Percentiles rank a stretch among this genome's conserved stretches.
These are phyloP conservation scores for Coniochaeta sp. DNA, from an alignment of 2,329 filamentous ascomycete species.

Conservation along the genomic window DNA sequence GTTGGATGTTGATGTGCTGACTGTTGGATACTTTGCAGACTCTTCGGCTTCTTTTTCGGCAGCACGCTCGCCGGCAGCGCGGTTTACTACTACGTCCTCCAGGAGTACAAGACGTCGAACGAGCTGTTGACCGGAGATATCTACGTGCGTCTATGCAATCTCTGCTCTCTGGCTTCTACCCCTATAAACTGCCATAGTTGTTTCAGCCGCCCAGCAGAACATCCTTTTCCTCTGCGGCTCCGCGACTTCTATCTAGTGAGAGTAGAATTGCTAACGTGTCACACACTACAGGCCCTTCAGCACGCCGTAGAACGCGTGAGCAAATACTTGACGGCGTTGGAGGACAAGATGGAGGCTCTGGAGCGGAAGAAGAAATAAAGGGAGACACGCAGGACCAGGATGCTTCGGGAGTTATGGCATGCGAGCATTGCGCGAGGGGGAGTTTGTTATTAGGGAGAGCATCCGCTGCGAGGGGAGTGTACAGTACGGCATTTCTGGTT, in stretches of 20 bases:
- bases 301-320: conserved; percentile 80
- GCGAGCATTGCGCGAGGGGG: background rate
- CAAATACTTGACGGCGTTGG: conserved; percentile 72
- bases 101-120: conserved; percentile 91
- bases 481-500: background rate
- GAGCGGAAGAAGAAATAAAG: conserved; percentile 59
- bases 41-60: conserved; percentile 88
- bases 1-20: background rate
- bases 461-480: background rate
- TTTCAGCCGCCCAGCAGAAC: conserved; percentile 15
- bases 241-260: background rate
- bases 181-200: background rate
- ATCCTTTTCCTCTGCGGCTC: conserved; percentile 9
- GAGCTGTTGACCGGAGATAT: conserved; percentile 93
- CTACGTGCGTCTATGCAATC: conserved; percentile 63
- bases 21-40: conserved; percentile 38
- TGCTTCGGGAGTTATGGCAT: background rate
- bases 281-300: conserved; percentile 64
- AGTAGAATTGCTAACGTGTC: background rate
- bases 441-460: background rate
- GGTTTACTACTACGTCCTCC: conserved; percentile 87
- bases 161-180: background rate
- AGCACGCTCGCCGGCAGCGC: conserved; percentile 70
- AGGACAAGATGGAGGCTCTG: conserved; percentile 66
- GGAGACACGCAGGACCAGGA: background rate